phyloP scores from a whole-genome alignment of 75 land plant genomes.

The Gnetum montanum region DNA sequence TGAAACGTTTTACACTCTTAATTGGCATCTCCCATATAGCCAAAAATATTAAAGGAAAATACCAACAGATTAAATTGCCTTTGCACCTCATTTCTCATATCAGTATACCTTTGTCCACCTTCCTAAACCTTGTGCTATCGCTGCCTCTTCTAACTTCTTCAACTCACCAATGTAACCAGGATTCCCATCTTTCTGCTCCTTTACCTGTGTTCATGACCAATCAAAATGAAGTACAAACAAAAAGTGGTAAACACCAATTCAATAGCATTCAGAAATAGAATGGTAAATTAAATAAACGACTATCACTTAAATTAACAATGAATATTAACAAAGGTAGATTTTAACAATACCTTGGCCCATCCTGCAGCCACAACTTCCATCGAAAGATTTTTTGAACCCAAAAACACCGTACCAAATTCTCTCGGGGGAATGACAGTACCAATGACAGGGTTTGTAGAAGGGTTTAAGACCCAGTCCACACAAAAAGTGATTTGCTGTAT shows the following conservation, averaged over 20 bases:
- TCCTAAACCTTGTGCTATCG: conserved; percentile 72
- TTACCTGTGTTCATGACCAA: conserved; percentile 34
- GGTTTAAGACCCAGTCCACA: conserved; percentile 73
- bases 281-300: too few species aligned
- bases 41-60: not conserved
- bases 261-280: not conserved
- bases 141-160: conserved; percentile 64
- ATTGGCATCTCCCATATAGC: too few species aligned
- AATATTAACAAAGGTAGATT: too few species aligned
- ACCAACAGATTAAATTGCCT: too few species aligned
- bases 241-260: not conserved
- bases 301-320: not conserved
- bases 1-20: conserved; percentile 23
- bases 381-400: conserved; percentile 70
- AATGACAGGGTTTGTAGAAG: too few species aligned
- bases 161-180: conserved; percentile 54
- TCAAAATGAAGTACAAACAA: not conserved
- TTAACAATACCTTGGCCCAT: conserved; percentile 89
- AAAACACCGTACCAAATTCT: conserved; percentile 83
- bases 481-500: conserved; percentile 81
- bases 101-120: conserved; percentile 86
- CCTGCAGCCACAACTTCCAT: conserved; percentile 61
- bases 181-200: conserved; percentile 57
- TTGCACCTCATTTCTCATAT: too few species aligned
- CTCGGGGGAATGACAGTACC: too few species aligned